Evolutionary conservation across 2,329 filamentous ascomycete species (phyloP).

Genomic region (Fusarium buharicum): DNA sequence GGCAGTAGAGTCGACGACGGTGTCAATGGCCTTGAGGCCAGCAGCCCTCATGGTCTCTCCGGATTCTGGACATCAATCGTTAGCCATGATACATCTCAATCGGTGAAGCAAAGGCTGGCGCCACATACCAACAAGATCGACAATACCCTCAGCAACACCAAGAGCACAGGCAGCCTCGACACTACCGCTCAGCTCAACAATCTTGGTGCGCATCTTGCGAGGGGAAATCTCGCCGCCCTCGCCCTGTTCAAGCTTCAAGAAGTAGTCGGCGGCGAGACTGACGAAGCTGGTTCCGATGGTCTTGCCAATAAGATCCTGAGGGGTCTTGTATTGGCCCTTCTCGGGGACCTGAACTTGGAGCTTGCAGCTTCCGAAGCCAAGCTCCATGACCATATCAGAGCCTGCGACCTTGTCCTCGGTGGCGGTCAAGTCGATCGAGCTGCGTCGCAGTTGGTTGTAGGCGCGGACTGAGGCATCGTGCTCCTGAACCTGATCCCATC

Average conservation of each 20-base stretch:
- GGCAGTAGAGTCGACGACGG: constrained; percentile 86
- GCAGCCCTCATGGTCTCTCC: constrained; percentile 98
- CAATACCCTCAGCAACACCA: constrained; percentile 95
- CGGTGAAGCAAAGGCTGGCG: not conserved
- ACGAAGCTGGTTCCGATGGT: constrained; percentile 98
- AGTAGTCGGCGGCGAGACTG: constrained; percentile 83
- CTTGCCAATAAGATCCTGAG: constrained; percentile 85
- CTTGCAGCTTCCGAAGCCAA: constrained; percentile 90
- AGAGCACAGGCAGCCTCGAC: constrained; percentile 97
- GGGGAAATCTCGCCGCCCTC: constrained; percentile 52
- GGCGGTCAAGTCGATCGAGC: constrained; percentile 50
- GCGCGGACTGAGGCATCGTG: constrained; percentile 75
- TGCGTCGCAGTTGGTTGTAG: constrained; percentile 59
- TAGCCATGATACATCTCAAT: constrained; percentile 11
- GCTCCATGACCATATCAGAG: constrained; percentile 87
- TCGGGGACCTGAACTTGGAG: constrained; percentile 97
- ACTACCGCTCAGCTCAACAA: constrained; percentile 94
- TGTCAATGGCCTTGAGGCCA: constrained; percentile 92
- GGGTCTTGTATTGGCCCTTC: constrained; percentile 76
- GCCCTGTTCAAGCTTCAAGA: constrained; percentile 76
- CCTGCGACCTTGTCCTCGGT: constrained; percentile 61
- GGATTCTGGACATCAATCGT: constrained; percentile 71
- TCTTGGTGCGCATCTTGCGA: constrained; percentile 79
- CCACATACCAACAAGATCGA: constrained; percentile 90
- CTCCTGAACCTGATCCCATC: constrained; percentile 90